Conservation (phyloP, 495 filamentous ascomycete species). For the Immersiella caudata region DNA sequence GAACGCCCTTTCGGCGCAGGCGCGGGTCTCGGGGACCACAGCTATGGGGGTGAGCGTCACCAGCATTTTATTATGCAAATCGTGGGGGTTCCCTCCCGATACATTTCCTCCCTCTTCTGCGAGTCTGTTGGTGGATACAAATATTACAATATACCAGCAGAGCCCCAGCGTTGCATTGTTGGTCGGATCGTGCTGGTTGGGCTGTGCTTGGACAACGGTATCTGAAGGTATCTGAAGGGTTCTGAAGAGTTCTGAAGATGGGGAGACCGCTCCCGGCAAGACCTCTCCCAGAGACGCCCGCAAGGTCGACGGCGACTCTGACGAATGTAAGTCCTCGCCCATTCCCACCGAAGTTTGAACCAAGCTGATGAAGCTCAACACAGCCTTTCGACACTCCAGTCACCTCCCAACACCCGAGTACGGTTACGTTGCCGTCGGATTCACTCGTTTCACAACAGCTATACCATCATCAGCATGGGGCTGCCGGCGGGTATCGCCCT, state of each 20-base stretch:
- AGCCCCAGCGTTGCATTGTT: background rate
- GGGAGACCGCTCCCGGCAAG: background rate
- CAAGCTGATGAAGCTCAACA: background rate
- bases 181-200: background rate
- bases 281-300: background rate
- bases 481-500: background rate
- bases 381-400: background rate
- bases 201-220: background rate
- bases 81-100: background rate
- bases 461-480: background rate
- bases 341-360: background rate
- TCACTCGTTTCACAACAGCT: background rate
- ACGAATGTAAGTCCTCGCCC: background rate
- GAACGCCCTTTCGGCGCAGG: background rate
- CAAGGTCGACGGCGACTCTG: background rate
- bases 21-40: background rate
- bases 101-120: background rate
- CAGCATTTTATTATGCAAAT: background rate
- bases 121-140: background rate
- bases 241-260: background rate
- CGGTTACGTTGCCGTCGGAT: conserved; percentile 1
- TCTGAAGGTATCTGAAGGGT: too few relatives aligned
- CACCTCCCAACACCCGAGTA: background rate
- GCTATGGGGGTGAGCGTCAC: background rate
- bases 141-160: background rate